A percentile compares a stretch with the other conserved stretches of the same genome.
These are phyloP conservation scores for Trypanosoma brucei DNA, from an alignment of 208 protist species.

Conservation along the genomic window DNA sequence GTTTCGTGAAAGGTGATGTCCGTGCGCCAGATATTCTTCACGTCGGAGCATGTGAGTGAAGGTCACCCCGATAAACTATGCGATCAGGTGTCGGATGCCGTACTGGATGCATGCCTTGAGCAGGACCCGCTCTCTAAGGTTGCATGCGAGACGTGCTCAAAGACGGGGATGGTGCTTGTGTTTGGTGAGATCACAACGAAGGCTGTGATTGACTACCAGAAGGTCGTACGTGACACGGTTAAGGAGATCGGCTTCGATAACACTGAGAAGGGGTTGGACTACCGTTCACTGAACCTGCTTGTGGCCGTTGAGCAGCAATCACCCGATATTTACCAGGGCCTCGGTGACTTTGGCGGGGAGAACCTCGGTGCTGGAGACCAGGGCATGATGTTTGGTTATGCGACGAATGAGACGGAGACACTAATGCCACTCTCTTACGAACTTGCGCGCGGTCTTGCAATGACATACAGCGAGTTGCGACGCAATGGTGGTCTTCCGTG, in stretches of 20 bases:
- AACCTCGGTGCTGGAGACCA: slow-evolving; percentile 6
- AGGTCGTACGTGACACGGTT: slow-evolving; percentile 92
- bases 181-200: slow-evolving; percentile 62
- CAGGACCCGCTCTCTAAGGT: slow-evolving; percentile 7
- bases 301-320: slow-evolving; percentile 7
- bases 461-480: slow-evolving; percentile 5
- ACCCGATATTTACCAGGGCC: slow-evolving; percentile 5
- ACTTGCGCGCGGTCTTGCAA: slow-evolving; percentile 1
- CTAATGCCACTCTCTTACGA: slow-evolving; percentile 6
- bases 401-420: slow-evolving; percentile 6
- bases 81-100: slow-evolving; percentile 2
- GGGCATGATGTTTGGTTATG: slow-evolving; percentile 8
- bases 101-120: slow-evolving; percentile 5
- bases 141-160: slow-evolving; percentile 8
- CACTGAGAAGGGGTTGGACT: slow-evolving; percentile 5
- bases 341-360: slow-evolving; percentile 3
- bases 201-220: slow-evolving; percentile 89
- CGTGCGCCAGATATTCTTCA: slow-evolving; percentile 4
- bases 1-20: not conserved
- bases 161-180: slow-evolving; percentile 4
- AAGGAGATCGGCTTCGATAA: slow-evolving; percentile 36
- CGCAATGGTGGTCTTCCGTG: slow-evolving; percentile 3
- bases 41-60: slow-evolving; percentile 5
- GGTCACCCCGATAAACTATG: slow-evolving; percentile 8
- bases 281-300: slow-evolving; percentile 5